Evolutionary conservation across 306 rosid genomes (phyloP).

Genomic region (Dalbergia oliveri): DNA sequence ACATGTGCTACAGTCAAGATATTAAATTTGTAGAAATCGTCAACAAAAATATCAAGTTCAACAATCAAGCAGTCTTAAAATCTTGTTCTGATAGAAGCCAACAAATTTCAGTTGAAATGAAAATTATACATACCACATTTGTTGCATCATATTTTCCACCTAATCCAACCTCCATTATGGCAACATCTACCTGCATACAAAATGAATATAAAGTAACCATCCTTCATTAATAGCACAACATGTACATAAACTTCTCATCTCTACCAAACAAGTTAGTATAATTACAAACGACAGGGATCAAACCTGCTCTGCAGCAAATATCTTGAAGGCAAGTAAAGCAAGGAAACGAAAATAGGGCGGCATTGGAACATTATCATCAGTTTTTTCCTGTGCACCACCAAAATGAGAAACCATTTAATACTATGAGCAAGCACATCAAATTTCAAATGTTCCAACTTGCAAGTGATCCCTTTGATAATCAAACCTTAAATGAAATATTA

Average conservation of each 20-base stretch:
- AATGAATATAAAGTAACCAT: constrained; percentile 34
- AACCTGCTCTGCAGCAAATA: constrained; percentile 91
- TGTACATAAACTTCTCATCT: constrained; percentile 20
- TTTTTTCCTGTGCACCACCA: constrained; percentile 61
- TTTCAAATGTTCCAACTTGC: background rate
- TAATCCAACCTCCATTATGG: constrained; percentile 91
- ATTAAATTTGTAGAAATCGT: constrained; percentile 26
- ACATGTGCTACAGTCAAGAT: constrained; percentile 39
- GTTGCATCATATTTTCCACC: constrained; percentile 95
- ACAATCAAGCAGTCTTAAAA: background rate
- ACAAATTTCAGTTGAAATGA: constrained; percentile 27
- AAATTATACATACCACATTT: constrained; percentile 73
- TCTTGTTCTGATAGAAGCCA: background rate
- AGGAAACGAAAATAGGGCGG: constrained; percentile 91
- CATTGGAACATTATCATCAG: constrained; percentile 76
- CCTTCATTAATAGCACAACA: background rate
- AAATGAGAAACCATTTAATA: constrained; percentile 11
- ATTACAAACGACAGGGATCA: constrained; percentile 32
- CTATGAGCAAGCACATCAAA: constrained; percentile 25
- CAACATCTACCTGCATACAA: constrained; percentile 86
- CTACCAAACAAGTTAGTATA: constrained; percentile 7
- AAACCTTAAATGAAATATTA: background rate
- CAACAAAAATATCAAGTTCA: constrained; percentile 2
- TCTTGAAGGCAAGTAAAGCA: constrained; percentile 92
- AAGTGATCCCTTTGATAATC: constrained; percentile 16